Percentiles rank a stretch among this genome's conserved stretches.
Evolutionary conservation across 2,329 filamentous ascomycete species (phyloP).

Genomic region (Dothistroma septosporum): DNA sequence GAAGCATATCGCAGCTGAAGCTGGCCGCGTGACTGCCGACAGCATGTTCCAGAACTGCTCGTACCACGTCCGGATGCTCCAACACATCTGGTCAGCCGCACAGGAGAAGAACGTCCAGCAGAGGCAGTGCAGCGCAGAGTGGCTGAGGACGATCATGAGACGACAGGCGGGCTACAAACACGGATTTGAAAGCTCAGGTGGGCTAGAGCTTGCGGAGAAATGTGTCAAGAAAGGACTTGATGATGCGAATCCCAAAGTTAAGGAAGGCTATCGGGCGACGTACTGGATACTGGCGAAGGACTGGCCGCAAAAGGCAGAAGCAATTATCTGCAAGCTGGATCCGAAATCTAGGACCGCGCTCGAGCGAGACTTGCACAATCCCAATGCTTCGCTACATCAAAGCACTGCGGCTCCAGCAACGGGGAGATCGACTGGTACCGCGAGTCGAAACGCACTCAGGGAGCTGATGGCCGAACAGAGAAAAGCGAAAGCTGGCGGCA

Average conservation of each 20-base stretch:
- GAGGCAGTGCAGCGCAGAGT: constrained; percentile 70
- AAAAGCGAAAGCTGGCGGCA: constrained; percentile 56
- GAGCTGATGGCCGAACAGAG: constrained; percentile 72
- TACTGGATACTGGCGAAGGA: constrained; percentile 79
- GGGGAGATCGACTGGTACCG: constrained; percentile 39
- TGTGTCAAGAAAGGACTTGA: constrained; percentile 82
- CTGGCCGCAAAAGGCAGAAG: constrained; percentile 74
- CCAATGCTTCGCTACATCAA: constrained; percentile 52
- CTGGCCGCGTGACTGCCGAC: constrained; percentile 76
- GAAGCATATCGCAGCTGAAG: constrained; percentile 87
- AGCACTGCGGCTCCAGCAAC: constrained; percentile 38
- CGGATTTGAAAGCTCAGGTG: constrained; percentile 78
- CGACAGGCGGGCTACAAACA: constrained; percentile 74
- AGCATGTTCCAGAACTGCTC: constrained; percentile 73
- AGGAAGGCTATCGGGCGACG: constrained; percentile 77
- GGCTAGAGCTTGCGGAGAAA: constrained; percentile 79
- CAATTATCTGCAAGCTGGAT: constrained; percentile 74
- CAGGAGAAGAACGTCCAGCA: constrained; percentile 94
- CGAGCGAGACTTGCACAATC: constrained; percentile 79
- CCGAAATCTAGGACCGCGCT: constrained; percentile 73
- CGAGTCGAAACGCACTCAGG: constrained; percentile 59
- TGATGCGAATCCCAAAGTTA: constrained; percentile 84
- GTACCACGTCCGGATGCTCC: constrained; percentile 75
- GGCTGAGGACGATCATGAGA: constrained; percentile 77
- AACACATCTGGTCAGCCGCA: constrained; percentile 75